Evolutionary conservation across 768 basidiomycete genomes (phyloP).

Genomic region (Fomitopsis serialis): DNA sequence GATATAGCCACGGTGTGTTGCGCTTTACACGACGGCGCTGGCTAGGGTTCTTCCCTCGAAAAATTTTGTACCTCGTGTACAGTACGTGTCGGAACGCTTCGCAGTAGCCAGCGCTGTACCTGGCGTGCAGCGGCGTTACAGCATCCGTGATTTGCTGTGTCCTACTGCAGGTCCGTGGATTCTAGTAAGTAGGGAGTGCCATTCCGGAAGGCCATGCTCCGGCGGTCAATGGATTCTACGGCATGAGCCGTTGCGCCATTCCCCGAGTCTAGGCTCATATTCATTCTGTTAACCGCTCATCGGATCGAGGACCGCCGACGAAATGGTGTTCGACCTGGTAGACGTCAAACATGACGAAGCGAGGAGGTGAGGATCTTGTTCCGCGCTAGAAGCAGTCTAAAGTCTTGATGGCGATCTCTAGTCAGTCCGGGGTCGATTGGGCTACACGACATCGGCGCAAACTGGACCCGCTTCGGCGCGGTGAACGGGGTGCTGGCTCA

Average conservation of each 20-base stretch:
- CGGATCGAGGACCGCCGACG: constrained; percentile 1
- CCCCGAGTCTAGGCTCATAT: neutral
- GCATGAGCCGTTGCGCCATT: too few relatives aligned
- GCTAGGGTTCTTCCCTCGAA: constrained; percentile 35
- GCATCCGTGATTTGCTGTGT: neutral
- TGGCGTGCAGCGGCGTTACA: neutral
- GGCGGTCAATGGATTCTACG: neutral
- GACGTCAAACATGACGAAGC: neutral
- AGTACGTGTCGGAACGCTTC: neutral
- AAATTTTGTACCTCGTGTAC: constrained; percentile 14
- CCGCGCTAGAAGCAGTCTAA: neutral
- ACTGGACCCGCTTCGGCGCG: too few relatives aligned
- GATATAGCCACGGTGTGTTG: constrained; percentile 75
- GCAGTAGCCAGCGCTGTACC: neutral
- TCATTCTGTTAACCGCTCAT: neutral
- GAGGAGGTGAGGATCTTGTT: neutral
- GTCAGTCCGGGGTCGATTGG: neutral
- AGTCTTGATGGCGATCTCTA: neutral
- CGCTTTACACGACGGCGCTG: constrained; percentile 80
- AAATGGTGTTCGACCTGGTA: neutral
- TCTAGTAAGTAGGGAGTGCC: neutral
- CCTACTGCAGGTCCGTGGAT: neutral
- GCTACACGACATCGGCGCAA: too few relatives aligned
- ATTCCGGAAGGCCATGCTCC: neutral
- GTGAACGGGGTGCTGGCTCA: too few relatives aligned